These are phyloP conservation scores for Emergomyces orientalis DNA, from an alignment of 2,329 filamentous ascomycete species.

Conservation along the genomic window DNA sequence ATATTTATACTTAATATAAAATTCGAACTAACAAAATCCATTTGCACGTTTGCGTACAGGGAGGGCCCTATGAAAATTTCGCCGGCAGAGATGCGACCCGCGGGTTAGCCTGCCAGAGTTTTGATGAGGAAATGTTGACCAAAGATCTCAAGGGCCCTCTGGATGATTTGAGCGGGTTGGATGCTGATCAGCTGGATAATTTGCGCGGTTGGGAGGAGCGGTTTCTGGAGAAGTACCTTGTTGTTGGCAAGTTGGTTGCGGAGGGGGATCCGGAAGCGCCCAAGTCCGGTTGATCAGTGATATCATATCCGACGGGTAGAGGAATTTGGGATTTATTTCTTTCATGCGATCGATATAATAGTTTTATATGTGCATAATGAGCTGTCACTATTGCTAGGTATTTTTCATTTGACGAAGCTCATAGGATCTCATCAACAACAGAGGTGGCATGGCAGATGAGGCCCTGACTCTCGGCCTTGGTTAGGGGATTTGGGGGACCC, in stretches of 20 bases:
- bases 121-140: constrained; percentile 91
- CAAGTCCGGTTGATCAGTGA: background rate
- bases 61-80: constrained; percentile 92
- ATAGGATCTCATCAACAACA: background rate
- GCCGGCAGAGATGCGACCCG: constrained; percentile 84
- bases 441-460: background rate
- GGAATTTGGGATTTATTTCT: background rate
- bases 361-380: background rate
- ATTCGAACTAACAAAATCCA: background rate
- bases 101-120: constrained; percentile 81
- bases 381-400: background rate
- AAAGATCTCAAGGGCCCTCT: constrained; percentile 77
- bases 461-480: background rate
- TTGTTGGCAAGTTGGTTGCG: constrained; percentile 79
- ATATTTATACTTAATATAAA: background rate
- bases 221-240: constrained; percentile 85
- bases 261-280: constrained; percentile 42
- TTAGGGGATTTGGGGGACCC: background rate
- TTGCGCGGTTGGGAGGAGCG: constrained; percentile 86
- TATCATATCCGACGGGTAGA: background rate
- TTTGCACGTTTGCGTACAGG: constrained; percentile 30
- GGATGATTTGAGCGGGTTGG: constrained; percentile 64
- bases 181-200: constrained; percentile 68
- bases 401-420: background rate
- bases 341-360: background rate